A percentile compares a stretch with the other conserved stretches of the same genome.
Evolutionary conservation across 2,329 filamentous ascomycete species (phyloP).

Genomic region (Dothideomycetidae sp.): DNA sequence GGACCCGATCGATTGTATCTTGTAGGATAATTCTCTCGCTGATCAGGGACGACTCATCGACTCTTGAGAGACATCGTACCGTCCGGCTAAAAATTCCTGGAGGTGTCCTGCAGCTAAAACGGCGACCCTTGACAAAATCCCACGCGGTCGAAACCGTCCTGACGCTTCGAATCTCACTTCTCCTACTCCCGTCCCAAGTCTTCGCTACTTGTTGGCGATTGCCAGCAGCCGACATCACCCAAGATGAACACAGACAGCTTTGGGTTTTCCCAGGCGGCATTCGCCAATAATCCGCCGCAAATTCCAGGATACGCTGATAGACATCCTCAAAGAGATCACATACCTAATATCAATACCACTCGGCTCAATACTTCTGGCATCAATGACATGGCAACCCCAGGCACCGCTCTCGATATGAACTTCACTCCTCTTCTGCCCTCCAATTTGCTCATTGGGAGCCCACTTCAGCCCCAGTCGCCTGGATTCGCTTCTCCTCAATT

Average conservation of each 20-base stretch:
- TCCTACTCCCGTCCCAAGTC: too few species aligned
- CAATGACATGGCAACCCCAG: conserved; percentile 70
- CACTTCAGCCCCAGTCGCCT: conserved; percentile 89
- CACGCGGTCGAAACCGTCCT: too few species aligned
- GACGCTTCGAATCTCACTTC: too few species aligned
- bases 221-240: conserved; percentile 46
- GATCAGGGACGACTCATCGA: too few species aligned
- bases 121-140: conserved; percentile 64
- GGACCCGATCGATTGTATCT: too few species aligned
- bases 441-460: conserved; percentile 84
- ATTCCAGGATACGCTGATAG: conserved; percentile 73
- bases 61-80: not conserved
- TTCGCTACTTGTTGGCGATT: conserved; percentile 34
- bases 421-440: conserved; percentile 93
- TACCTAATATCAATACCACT: conserved; percentile 85
- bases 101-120: conserved; percentile 45
- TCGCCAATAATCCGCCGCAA: conserved; percentile 61
- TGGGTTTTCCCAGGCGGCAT: conserved; percentile 85
- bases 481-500: conserved; percentile 88
- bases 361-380: conserved; percentile 40
- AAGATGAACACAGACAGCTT: conserved; percentile 63
- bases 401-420: conserved; percentile 91
- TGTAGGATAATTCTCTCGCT: too few species aligned
- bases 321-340: conserved; percentile 69
- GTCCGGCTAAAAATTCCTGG: conserved; percentile 9